Evolutionary conservation across 331 rosid genomes (phyloP).

Genomic region (Pyracantha coccinea): DNA sequence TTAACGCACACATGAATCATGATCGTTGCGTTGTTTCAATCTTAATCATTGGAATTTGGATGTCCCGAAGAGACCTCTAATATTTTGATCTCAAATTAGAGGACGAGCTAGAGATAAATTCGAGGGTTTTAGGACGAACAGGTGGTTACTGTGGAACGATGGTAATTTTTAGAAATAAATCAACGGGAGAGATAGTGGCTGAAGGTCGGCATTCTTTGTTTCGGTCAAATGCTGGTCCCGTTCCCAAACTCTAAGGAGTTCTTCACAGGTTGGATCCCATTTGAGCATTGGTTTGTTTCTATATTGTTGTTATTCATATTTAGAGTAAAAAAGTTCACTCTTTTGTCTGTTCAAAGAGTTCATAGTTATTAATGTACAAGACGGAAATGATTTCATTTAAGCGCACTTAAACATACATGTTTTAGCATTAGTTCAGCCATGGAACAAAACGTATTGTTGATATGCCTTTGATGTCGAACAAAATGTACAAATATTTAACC

Average conservation of each 20-base stretch:
- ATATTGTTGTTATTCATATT: too few species aligned
- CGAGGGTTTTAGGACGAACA: conserved; percentile 45
- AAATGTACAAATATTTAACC: too few species aligned
- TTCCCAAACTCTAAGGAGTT: conserved; percentile 29
- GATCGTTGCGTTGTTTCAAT: not conserved
- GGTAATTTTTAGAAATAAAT: conserved; percentile 58
- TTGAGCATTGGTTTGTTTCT: too few species aligned
- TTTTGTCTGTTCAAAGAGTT: too few species aligned
- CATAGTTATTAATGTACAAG: too few species aligned
- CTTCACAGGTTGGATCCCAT: not conserved
- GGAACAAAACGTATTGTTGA: too few species aligned
- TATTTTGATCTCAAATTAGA: conserved; percentile 26
- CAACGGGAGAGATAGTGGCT: conserved; percentile 69
- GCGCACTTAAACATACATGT: too few species aligned
- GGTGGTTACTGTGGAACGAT: conserved; percentile 61
- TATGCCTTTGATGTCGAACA: too few species aligned
- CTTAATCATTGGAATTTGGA: not conserved
- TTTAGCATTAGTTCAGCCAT: too few species aligned
- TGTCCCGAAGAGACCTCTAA: not conserved
- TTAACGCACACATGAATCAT: not conserved
- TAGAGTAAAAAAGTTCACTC: too few species aligned
- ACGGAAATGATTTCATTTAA: too few species aligned
- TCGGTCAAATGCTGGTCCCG: conserved; percentile 29
- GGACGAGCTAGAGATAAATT: conserved; percentile 77
- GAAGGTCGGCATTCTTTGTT: conserved; percentile 91